Evolutionary conservation across 495 filamentous ascomycete species (phyloP), one percentile per base, ranked within the genome.

Genomic region (Aspergillus affinis): DNA sequence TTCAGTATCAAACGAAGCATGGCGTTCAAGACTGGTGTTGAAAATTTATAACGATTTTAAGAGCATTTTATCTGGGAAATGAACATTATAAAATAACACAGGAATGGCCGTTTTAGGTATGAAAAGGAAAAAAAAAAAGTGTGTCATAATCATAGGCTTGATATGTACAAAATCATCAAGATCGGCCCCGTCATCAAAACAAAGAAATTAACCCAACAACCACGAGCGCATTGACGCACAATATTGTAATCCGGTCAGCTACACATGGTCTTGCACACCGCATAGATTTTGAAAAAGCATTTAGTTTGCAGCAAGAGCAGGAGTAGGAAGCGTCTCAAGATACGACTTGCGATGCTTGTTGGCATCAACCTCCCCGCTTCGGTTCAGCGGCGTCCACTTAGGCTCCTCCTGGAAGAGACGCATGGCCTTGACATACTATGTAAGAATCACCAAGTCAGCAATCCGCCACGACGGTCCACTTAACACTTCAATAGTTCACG

Each of bases 381-480:
- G 84, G 74, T 96, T 96, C 66, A 98, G 74, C 17, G 94, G 91
- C 58, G 93, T 98, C 94, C 94, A 98, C 77, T 97, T 96, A 46
- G 94, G 95, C 79, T 98, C 92, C 58, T 98, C 94, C 80, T 97
- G 93, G 85, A 98, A 98, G 54, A 98, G 83, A 45, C 94, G 85
- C 90, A 98, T 93, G 21, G 95, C 94, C 71, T 93, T 90, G 68
- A 97, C 89, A 70, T 93, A 97, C 93, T 98, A 57, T 48, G 65
- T 44, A 46, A 36, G 44, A 5, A 58, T 26, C 9, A 5, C 49
- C 48, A 49, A 36, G 59, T 71, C 50, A 76, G 61, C 58, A 27
- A 51, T 15, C 26, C 21, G 41, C 48, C 26, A 57, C 18, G 3
- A 7, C 6, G 20, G 23, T 6, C 6, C 17, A 7, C 21, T 2